A percentile compares a stretch with the other conserved stretches of the same genome.
Evolutionary conservation across 1,139 yeast species (phyloP).

Genomic region (Spathaspora sp.): DNA sequence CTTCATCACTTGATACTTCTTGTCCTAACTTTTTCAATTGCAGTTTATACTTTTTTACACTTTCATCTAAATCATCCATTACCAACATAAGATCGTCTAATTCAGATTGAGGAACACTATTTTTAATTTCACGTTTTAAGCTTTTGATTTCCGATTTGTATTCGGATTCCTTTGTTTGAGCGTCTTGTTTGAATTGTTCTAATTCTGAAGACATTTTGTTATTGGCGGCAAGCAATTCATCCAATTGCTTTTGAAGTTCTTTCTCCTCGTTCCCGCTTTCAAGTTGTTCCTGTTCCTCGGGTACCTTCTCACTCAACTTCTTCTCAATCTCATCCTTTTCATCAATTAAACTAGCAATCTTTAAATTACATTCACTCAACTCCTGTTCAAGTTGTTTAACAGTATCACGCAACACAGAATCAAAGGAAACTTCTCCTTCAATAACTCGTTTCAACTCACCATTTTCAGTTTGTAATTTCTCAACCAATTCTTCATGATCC

Average conservation of each 20-base stretch:
- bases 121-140: conserved; percentile 17
- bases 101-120: conserved; percentile 55
- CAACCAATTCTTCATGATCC: conserved; percentile 1
- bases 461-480: conserved; percentile 5
- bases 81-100: conserved; percentile 75
- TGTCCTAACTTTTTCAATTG: conserved; percentile 50
- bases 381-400: conserved; percentile 2
- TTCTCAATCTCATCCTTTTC: conserved; percentile 4
- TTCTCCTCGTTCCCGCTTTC: not conserved
- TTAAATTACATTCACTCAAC: conserved; percentile 6
- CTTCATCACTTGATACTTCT: conserved; percentile 49
- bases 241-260: conserved; percentile 5
- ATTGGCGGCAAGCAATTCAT: not conserved
- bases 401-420: not conserved
- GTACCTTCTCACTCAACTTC: conserved; percentile 7
- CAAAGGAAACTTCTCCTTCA: conserved; percentile 2
- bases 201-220: conserved; percentile 1
- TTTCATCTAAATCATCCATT: conserved; percentile 73
- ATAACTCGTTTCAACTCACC: conserved; percentile 3
- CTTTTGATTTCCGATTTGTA: conserved; percentile 14
- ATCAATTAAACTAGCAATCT: conserved; percentile 3
- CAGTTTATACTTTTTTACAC: conserved; percentile 56
- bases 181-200: conserved; percentile 5
- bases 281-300: conserved; percentile 5
- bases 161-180: conserved; percentile 8